Conservation (phyloP, 176 grass and related monocot species). For the Rhynchospora breviuscula region DNA sequence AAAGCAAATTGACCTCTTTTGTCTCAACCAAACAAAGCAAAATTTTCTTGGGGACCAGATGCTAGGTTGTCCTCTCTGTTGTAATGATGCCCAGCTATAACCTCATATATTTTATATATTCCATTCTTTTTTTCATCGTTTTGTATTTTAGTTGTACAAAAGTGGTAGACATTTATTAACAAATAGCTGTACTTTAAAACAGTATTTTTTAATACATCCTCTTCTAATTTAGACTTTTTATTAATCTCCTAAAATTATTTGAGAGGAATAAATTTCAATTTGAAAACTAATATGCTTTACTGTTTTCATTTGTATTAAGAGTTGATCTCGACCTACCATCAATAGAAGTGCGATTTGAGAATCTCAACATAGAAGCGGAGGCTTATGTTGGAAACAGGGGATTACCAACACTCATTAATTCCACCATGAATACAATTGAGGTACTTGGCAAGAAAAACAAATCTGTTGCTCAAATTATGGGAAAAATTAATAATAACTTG, state of each 20-base stretch:
- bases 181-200: background rate
- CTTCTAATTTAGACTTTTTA: background rate
- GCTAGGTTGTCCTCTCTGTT: background rate
- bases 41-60: background rate
- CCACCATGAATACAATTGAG: slow-evolving; percentile 63
- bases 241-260: background rate
- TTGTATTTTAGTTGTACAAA: background rate
- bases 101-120: background rate
- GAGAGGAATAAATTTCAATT: background rate
- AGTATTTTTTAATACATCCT: background rate
- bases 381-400: slow-evolving; percentile 57
- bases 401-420: slow-evolving; percentile 61
- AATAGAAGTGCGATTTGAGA: slow-evolving; percentile 72
- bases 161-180: background rate
- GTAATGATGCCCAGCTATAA: background rate
- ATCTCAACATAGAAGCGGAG: slow-evolving; percentile 41
- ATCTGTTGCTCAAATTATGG: background rate
- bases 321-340: slow-evolving; percentile 71
- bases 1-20: background rate
- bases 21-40: background rate
- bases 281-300: slow-evolving; percentile 1
- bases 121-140: background rate
- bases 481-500: background rate
- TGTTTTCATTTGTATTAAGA: slow-evolving; percentile 15
- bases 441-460: slow-evolving; percentile 18